Evolutionary conservation across 176 grass and related monocot species (phyloP), one percentile per base, ranked within the genome.

Genomic region (Microstegium vimineum): DNA sequence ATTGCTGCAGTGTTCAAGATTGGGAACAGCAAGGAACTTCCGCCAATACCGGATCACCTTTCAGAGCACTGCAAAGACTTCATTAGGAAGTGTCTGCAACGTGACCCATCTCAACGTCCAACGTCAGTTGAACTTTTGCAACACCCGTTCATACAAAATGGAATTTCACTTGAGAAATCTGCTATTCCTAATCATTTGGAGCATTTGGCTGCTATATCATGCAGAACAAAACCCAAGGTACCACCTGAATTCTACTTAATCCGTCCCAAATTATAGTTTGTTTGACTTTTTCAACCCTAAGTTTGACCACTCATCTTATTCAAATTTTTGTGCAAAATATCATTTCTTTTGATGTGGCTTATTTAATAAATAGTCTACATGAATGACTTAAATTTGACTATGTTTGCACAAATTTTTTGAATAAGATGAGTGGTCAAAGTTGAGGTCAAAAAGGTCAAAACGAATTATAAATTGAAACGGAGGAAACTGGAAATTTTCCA

Each of bases 1-100:
- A 99, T 99, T 73, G 97, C 97, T 85, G 97, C 97, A 71, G 91
- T 99, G 87, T 96, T 99, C 86, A 99, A 99, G 86, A 99, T 99
- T 71, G 97, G 97, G 77, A 96, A 99, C 77, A 96, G 97, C 75
- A 99, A 94, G 83, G 97, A 99, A 46, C 91, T 99, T 81, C 91
- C 97, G 8, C 80, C 85, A 82, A 96, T 94, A 56, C 97, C 97
- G 49, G 97, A 99, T 84, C 86, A 96, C 79, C 91, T 96, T 33
- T 99, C 97, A 4, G 93, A 92, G 25, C 83, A 78, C 13, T 86
- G 91, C 76, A 92, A 93, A 62, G 97, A 99, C 63, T 99, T 99
- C 66, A 85, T 99, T 86, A 90, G 89, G 66, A 84, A 78, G 73
- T 99, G 93, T 78, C 88, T 99, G 49, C 97, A 99, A 52, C 85